Base-by-base conservation (phyloP, 208 protist genomes). In the Trypanosoma caninum region DNA sequence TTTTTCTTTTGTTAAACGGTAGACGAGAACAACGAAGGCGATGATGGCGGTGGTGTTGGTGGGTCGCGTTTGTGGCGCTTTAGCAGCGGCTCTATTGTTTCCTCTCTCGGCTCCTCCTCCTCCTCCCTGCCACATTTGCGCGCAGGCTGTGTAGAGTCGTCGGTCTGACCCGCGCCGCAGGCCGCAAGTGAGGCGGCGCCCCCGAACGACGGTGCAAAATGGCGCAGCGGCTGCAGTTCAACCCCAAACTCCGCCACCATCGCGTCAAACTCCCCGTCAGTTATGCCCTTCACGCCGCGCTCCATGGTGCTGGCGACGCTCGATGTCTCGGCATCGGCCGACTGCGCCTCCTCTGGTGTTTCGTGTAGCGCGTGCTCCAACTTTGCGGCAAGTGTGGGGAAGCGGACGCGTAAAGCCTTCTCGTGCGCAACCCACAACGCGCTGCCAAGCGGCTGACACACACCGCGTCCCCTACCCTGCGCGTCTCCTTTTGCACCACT, bases 301-400 rank as follows among this genome's bases (percentile, higher is more conserved):
- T 87, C 85, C 20, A 82, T 50, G 14, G 81, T 86, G 68, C 85
- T 92, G 30, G 80, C 73, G 0, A 86, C 52, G 53, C 85, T 92
- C 27, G 77, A 88, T 2, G 73, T 79, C 62, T 89, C 78, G 11
- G 64, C 68, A 44, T 91, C 84, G 8, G 54, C 53, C 38, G 74
- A 76, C 30, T 72, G 66, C 14, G 85, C 85, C 72, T 93, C 74
- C 65, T 86, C 75, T 4, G 82, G 77, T 7, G 86, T 88, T 53
- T 89, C 76, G 46, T 59, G 50, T 35, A 89, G 69, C 50, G 62
- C 69, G 38, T 30, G 50, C 40, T 69, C 61, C 33, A 92, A 63
- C 11, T 59, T 64, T 0, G 57, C 53, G 22, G 65, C 53, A 41
- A 92, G 63, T 9, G 71, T 34, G 9, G 82, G 81, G 23, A 46